phyloP scores from a whole-genome alignment of 768 basidiomycete species.

The Mycena albidolilacea region DNA sequence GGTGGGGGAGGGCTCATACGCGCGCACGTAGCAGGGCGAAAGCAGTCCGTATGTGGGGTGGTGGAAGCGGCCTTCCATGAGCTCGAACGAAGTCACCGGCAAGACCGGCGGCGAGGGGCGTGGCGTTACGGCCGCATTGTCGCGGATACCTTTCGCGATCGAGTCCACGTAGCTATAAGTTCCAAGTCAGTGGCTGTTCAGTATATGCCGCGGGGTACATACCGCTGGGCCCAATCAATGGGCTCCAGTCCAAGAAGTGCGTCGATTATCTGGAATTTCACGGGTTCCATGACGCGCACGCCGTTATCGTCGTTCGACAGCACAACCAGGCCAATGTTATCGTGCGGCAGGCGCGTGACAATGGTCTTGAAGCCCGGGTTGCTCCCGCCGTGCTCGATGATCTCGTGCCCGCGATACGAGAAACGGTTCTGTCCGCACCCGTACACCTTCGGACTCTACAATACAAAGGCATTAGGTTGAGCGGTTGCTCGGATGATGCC shows the following conservation, averaged over 20 bases:
- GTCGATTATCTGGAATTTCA: slow-evolving; percentile 57
- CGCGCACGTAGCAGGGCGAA: slow-evolving; percentile 50
- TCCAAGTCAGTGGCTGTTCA: background rate
- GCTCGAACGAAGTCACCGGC: slow-evolving; percentile 41
- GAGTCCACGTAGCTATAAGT: slow-evolving; percentile 46
- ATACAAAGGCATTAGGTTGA: background rate
- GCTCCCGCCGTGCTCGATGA: slow-evolving; percentile 60
- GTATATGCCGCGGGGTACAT: background rate
- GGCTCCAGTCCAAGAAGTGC: slow-evolving; percentile 50
- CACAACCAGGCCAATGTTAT: slow-evolving; percentile 56
- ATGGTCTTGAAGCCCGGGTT: slow-evolving; percentile 55
- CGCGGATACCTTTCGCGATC: slow-evolving; percentile 41
- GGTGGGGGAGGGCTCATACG: slow-evolving; percentile 2
- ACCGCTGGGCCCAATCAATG: slow-evolving; percentile 60
- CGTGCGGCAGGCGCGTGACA: slow-evolving; percentile 39
- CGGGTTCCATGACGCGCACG: slow-evolving; percentile 50
- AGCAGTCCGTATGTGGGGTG: slow-evolving; percentile 56
- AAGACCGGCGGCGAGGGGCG: slow-evolving; percentile 42
- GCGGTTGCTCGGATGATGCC: too few species aligned
- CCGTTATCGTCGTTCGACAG: slow-evolving; percentile 60
- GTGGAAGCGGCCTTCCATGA: slow-evolving; percentile 47
- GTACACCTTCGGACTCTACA: slow-evolving; percentile 57
- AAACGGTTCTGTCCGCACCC: slow-evolving; percentile 57
- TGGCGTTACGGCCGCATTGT: slow-evolving; percentile 44
- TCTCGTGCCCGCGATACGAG: slow-evolving; percentile 57